Percentiles rank a stretch among this genome's conserved stretches.
Evolutionary conservation across 2,329 filamentous ascomycete genomes (phyloP).

Genomic region (Fusarium dlaminii): DNA sequence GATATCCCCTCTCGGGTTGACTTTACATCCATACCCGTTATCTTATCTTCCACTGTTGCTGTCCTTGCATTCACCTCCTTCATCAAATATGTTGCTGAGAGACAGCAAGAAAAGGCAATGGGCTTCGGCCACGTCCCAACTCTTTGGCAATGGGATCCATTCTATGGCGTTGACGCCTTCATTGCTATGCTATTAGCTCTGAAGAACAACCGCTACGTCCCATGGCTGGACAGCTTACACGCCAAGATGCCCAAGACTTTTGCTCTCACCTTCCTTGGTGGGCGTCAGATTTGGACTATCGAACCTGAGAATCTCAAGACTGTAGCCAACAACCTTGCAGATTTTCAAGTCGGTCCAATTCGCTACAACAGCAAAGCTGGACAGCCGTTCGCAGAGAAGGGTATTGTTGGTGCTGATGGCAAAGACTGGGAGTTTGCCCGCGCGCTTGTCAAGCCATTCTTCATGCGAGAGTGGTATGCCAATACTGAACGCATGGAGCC

Average conservation of each 20-base stretch:
- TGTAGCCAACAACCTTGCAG: background rate
- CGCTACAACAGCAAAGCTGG: conserved; percentile 4
- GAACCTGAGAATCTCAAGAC: conserved; percentile 1
- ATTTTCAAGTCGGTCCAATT: background rate
- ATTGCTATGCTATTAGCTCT: background rate
- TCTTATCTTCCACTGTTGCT: background rate
- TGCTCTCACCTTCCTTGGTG: background rate
- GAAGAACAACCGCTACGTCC: conserved; percentile 6
- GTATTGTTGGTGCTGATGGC: background rate
- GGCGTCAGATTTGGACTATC: conserved; percentile 2
- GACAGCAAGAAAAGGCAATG: background rate
- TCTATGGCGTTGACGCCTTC: background rate
- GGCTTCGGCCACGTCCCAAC: background rate
- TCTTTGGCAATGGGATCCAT: conserved; percentile 3
- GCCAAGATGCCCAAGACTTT: conserved; percentile 4
- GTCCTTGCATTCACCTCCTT: background rate
- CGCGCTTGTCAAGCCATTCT: conserved; percentile 1
- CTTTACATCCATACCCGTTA: background rate
- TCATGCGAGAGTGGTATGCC: conserved; percentile 3
- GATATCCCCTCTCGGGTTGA: background rate
- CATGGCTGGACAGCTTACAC: background rate
- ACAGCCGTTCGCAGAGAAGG: conserved; percentile 5
- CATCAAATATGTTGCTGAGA: background rate
- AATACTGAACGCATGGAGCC: background rate
- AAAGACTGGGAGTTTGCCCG: conserved; percentile 3